These are phyloP conservation scores for Pythium graminicola DNA, from an alignment of 352 stramenopile species.

Conservation along the genomic window DNA sequence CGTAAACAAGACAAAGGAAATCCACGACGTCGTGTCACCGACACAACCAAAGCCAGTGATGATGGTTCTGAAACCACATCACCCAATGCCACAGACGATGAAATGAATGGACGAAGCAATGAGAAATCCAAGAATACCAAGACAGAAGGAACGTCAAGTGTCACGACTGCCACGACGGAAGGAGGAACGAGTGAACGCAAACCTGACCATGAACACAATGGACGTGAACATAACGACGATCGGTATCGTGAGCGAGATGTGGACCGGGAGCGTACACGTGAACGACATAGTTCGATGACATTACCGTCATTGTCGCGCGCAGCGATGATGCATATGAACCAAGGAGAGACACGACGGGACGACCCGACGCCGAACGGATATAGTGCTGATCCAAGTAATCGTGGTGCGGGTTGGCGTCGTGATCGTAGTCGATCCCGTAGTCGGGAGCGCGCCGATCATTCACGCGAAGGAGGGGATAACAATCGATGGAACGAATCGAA, in stretches of 20 bases:
- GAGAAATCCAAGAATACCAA: neutral
- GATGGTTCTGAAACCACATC: constrained; percentile 21
- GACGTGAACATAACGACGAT: neutral
- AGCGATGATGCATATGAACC: constrained; percentile 31
- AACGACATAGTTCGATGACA: constrained; percentile 23
- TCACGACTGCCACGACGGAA: neutral
- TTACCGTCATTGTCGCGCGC: constrained; percentile 42
- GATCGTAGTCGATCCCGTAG: constrained; percentile 27
- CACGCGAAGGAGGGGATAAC: constrained; percentile 5
- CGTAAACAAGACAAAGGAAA: constrained; percentile 13
- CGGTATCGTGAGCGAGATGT: neutral
- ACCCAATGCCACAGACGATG: constrained; percentile 19
- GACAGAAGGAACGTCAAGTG: neutral
- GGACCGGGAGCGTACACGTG: constrained; percentile 7
- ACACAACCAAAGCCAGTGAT: constrained; percentile 8
- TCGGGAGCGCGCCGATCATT: constrained; percentile 19
- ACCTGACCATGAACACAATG: neutral
- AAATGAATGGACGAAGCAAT: constrained; percentile 13
- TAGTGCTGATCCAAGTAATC: constrained; percentile 1
- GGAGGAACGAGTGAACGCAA: neutral
- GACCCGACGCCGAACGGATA: neutral
- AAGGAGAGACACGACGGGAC: neutral
- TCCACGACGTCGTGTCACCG: neutral
- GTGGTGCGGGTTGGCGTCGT: constrained; percentile 9
- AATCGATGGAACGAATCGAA: constrained; percentile 26